Evolutionary conservation across 768 basidiomycete species (phyloP), one percentile per base, ranked within the genome.

Genomic region (Pleurotus citrinopileatus): DNA sequence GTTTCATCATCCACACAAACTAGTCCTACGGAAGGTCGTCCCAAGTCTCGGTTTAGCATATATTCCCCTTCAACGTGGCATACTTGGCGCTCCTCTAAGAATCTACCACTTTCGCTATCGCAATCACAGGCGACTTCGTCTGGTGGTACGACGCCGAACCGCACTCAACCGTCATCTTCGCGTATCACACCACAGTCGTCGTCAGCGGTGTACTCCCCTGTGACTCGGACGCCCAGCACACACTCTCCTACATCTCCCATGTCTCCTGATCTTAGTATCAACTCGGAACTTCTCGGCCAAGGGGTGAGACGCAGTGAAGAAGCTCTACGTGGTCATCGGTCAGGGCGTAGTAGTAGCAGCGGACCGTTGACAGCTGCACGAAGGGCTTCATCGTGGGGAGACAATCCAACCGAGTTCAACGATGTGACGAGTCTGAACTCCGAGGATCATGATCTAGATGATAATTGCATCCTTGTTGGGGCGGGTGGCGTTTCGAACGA

Each of bases 321-420:
- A 59, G 78, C 69, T 17, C 55, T 73, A 29, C 59, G 67, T 47
- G 57, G 59, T 32, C 62, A 68, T 38, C 61, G 63, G 15, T 59
- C 42, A 64, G 10, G 60, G 67, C 53, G 63, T n/a, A 57, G 42
- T 44, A 38, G 40, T 28, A 52, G 47, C n/a, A 63, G 53, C 26
- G 63, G 65, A 1, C 34, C 60, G 1, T 60, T 75, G 10, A 75
- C 70, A 1, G 74, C 76, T 27, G 82, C 79, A 23, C 73, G 80
- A 55, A 73, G 86, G 4, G 85, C 86, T 8, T 82, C 84, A 46
- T 86, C 84, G 60, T 86, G 84, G 85, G 84, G 82, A 0, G 83
- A 72, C 69, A 59, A 75, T 64, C 63, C 62, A n/a, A 47, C 57
- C 20, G 72, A 74, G 60, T 66, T 68, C 55, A 47, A 37, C 36